These are phyloP conservation scores for Trichomonas vaginalis DNA, from an alignment of 208 protist species.

Conservation along the genomic window DNA sequence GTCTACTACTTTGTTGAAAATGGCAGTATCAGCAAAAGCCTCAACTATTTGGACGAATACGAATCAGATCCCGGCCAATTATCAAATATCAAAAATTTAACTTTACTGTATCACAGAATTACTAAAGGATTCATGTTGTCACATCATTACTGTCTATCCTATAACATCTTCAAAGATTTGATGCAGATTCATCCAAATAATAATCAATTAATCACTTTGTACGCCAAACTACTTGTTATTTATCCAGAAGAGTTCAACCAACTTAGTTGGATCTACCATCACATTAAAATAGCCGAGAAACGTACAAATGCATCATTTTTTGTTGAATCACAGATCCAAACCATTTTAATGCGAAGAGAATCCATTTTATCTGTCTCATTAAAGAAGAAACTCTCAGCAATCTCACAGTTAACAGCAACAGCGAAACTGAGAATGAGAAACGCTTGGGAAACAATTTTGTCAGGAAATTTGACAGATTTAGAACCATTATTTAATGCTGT, in stretches of 20 bases:
- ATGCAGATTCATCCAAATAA: not conserved
- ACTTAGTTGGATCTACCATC: not conserved
- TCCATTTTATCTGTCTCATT: not conserved
- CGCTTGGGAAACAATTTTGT: not conserved
- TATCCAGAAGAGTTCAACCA: conserved; percentile 1
- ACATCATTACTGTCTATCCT: not conserved
- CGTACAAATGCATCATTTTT: too few species aligned
- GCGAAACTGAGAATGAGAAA: not conserved
- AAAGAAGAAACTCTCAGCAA: not conserved
- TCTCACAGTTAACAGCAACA: not conserved
- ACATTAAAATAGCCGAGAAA: not conserved
- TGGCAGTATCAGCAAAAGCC: too few species aligned
- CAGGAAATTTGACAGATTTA: not conserved
- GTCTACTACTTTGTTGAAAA: not conserved
- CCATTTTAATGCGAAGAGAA: not conserved
- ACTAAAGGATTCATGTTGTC: not conserved
- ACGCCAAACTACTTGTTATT: not conserved
- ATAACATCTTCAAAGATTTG: not conserved
- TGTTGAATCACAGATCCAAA: not conserved
- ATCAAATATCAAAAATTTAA: not conserved
- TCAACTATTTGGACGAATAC: not conserved
- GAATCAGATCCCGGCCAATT: not conserved
- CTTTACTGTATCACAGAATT: not conserved
- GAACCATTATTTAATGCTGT: not conserved
- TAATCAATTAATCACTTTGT: not conserved